Percentiles rank a stretch among this genome's conserved stretches.
Evolutionary conservation across 257 asterid species (phyloP).

Genomic region (Fraxinus pennsylvanica): DNA sequence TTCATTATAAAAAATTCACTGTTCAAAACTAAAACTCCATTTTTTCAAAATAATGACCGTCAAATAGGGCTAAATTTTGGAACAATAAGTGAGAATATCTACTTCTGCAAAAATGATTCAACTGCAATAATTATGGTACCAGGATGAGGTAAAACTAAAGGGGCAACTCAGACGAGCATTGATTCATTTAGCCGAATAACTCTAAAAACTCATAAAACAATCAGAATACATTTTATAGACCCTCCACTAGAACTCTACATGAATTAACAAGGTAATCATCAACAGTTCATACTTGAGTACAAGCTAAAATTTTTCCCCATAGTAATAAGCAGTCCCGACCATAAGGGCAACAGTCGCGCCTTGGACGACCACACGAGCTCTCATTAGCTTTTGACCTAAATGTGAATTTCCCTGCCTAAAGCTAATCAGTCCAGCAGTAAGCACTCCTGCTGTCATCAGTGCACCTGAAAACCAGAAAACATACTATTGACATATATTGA

Average conservation of each 20-base stretch:
- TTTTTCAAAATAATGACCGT: no score
- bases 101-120: background rate
- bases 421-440: slow-evolving; percentile 83
- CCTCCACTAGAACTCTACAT: background rate
- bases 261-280: background rate
- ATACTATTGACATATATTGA: background rate
- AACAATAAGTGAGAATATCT: background rate
- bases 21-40: no score
- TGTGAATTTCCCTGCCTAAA: slow-evolving; percentile 79
- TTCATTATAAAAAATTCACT: no score
- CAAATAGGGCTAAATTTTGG: background rate
- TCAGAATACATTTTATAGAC: background rate
- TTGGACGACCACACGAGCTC: slow-evolving; percentile 88
- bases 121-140: background rate
- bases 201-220: background rate
- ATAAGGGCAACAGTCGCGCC: background rate
- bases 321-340: background rate
- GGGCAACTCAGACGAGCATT: no score
- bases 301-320: background rate
- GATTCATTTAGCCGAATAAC: background rate
- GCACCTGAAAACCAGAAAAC: slow-evolving; percentile 60
- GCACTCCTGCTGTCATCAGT: slow-evolving; percentile 87
- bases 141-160: background rate
- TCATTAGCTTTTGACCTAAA: slow-evolving; percentile 89
- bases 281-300: background rate